These are phyloP conservation scores for Penicillium angulare DNA, from an alignment of 495 filamentous ascomycete genomes.

Conservation along the genomic window DNA sequence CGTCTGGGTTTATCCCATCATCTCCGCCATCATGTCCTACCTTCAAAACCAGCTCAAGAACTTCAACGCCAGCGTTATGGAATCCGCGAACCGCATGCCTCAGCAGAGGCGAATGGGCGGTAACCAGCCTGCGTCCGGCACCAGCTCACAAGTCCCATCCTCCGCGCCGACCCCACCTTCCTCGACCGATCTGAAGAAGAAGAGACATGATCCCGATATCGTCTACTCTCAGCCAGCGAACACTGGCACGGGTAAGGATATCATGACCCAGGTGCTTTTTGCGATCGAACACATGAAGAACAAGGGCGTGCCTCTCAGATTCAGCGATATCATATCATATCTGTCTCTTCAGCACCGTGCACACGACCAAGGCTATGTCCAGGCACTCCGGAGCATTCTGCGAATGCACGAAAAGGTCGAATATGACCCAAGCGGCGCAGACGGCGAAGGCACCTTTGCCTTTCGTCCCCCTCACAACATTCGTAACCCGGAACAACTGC, in stretches of 20 bases:
- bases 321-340: slow-evolving; percentile 72
- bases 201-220: slow-evolving; percentile 55
- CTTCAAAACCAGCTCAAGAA: slow-evolving; percentile 48
- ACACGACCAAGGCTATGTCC: slow-evolving; percentile 44
- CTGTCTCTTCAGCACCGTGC: slow-evolving; percentile 61
- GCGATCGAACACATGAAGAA: slow-evolving; percentile 80
- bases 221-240: slow-evolving; percentile 77
- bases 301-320: slow-evolving; percentile 68
- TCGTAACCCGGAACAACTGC: slow-evolving; percentile 66
- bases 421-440: slow-evolving; percentile 59
- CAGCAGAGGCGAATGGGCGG: slow-evolving; percentile 40
- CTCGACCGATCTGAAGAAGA: slow-evolving; percentile 52
- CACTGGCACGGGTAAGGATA: slow-evolving; percentile 73
- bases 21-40: slow-evolving; percentile 39
- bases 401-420: slow-evolving; percentile 64
- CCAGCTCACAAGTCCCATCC: slow-evolving; percentile 41
- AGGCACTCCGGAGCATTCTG: slow-evolving; percentile 43
- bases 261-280: slow-evolving; percentile 81
- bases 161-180: slow-evolving; percentile 41
- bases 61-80: slow-evolving; percentile 47
- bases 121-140: slow-evolving; percentile 30
- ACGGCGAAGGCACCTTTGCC: slow-evolving; percentile 64
- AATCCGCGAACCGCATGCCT: slow-evolving; percentile 43
- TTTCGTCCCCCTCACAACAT: slow-evolving; percentile 82
- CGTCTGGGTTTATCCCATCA: not conserved